Evolutionary conservation across 345 rosid species (phyloP).

Genomic region (Linum lewisii): DNA sequence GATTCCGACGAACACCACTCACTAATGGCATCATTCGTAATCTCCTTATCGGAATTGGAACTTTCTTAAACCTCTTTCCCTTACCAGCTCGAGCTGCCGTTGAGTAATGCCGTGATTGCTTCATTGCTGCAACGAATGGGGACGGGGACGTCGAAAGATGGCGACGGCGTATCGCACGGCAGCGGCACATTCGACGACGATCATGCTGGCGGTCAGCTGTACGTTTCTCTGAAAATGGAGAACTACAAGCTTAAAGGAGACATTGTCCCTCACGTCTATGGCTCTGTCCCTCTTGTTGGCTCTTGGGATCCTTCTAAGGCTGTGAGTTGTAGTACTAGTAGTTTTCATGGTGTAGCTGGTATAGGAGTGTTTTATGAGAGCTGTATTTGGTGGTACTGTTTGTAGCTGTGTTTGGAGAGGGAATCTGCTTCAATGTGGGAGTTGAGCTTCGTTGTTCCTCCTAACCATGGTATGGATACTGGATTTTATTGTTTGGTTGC

Average conservation of each 20-base stretch:
- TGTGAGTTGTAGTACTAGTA: constrained; percentile 23
- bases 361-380: not conserved
- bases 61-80: not conserved
- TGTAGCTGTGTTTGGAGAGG: constrained; percentile 74
- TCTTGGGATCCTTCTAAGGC: constrained; percentile 95
- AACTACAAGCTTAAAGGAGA: constrained; percentile 66
- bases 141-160: constrained; percentile 52
- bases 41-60: not conserved
- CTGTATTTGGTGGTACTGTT: not conserved
- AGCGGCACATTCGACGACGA: constrained; percentile 33
- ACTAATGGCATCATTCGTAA: not conserved
- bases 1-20: not conserved
- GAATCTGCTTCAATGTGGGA: constrained; percentile 92
- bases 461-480: constrained; percentile 64
- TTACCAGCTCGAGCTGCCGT: too few relatives aligned
- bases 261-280: constrained; percentile 86
- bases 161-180: constrained; percentile 34
- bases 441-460: constrained; percentile 88
- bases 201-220: constrained; percentile 79
- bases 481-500: constrained; percentile 10
- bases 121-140: constrained; percentile 78
- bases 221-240: constrained; percentile 84
- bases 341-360: not conserved
- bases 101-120: too few relatives aligned
- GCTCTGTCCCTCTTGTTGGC: constrained; percentile 84